phyloP scores from a whole-genome alignment of 78 protist genomes.

The Carpediemonas membranifera region DNA sequence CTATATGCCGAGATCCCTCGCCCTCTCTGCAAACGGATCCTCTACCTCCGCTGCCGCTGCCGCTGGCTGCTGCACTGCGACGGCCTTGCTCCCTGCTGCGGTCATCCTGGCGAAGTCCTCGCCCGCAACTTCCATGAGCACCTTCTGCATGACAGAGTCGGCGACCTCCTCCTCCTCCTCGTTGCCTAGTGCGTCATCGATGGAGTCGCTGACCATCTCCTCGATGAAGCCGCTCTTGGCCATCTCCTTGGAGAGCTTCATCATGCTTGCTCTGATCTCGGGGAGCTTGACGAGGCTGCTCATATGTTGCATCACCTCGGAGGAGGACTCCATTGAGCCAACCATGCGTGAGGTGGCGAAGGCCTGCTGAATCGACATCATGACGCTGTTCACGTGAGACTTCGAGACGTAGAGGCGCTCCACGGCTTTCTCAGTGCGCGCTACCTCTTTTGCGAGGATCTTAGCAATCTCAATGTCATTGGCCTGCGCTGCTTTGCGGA shows the following conservation, averaged over 20 bases:
- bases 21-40: too few species aligned
- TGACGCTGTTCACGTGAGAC: conserved; percentile 3
- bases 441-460: conserved; percentile 34
- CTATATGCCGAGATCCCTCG: too few species aligned
- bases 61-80: too few species aligned
- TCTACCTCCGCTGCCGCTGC: too few species aligned
- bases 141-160: conserved; percentile 15
- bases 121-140: conserved; percentile 6
- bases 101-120: too few species aligned
- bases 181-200: conserved; percentile 16
- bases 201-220: conserved; percentile 20
- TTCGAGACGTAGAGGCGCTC: neutral
- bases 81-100: too few species aligned
- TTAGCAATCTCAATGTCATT: conserved; percentile 1
- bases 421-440: conserved; percentile 1
- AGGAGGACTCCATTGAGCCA: conserved; percentile 1
- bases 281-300: conserved; percentile 11
- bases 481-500: conserved; percentile 8
- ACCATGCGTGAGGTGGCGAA: neutral
- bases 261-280: conserved; percentile 20
- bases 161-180: conserved; percentile 14
- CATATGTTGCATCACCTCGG: conserved; percentile 5
- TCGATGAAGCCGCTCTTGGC: conserved; percentile 8
- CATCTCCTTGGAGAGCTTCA: conserved; percentile 22
- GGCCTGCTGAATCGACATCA: neutral